Evolutionary conservation across 768 basidiomycete genomes (phyloP).

Genomic region (Clavulina sp.): DNA sequence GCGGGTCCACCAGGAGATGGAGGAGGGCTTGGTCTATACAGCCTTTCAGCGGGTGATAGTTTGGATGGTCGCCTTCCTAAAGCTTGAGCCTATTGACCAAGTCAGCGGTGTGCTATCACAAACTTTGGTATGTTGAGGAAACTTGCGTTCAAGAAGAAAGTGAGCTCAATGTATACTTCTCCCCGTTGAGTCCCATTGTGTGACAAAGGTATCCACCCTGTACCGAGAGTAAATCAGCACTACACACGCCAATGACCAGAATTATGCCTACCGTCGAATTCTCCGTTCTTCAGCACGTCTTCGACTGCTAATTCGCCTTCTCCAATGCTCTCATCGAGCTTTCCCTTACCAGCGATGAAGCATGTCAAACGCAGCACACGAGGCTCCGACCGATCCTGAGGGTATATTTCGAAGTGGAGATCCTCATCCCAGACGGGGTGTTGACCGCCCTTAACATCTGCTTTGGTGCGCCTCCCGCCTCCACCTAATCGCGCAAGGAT

Average conservation of each 20-base stretch:
- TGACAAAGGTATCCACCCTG: conserved; percentile 41
- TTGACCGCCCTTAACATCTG: conserved; percentile 93
- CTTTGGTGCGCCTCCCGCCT: conserved; percentile 73
- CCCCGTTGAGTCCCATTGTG: conserved; percentile 81
- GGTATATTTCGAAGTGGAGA: conserved; percentile 74
- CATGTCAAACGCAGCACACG: conserved; percentile 61
- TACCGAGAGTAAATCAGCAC: neutral
- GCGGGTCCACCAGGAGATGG: too few species aligned
- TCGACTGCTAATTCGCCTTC: conserved; percentile 76
- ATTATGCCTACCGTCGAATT: conserved; percentile 74
- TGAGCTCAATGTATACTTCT: conserved; percentile 89
- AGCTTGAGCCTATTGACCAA: conserved; percentile 26
- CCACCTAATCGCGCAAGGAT: conserved; percentile 63
- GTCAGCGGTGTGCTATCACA: neutral
- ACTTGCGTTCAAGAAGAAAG: conserved; percentile 87
- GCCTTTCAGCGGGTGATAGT: conserved; percentile 4
- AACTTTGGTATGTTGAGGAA: too few species aligned
- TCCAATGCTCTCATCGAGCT: conserved; percentile 84
- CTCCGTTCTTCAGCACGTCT: conserved; percentile 82
- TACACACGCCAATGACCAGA: conserved; percentile 25
- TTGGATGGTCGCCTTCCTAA: conserved; percentile 13
- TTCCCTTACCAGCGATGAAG: conserved; percentile 90
- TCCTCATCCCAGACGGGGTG: conserved; percentile 99
- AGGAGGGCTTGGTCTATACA: conserved; percentile 6
- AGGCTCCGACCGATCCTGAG: conserved; percentile 44